phyloP scores from a whole-genome alignment of 2,329 filamentous ascomycete genomes.

The Epichloe typhina region DNA sequence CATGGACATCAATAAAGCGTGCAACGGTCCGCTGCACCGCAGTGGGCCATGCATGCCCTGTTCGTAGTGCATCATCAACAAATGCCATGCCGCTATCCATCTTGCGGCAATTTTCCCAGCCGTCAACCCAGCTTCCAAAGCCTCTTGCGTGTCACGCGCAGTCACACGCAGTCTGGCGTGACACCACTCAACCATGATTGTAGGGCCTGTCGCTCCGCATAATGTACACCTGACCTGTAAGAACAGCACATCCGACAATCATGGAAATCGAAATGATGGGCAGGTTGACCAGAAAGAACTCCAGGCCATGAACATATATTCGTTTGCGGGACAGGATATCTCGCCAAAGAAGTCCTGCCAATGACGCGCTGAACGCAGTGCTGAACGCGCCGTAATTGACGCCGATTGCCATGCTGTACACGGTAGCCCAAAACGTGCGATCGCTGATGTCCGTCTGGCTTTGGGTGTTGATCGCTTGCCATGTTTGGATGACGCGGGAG shows the following conservation, averaged over 20 bases:
- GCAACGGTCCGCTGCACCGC: not conserved
- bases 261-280: slow-evolving; percentile 59
- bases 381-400: slow-evolving; percentile 68
- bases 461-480: slow-evolving; percentile 43
- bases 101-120: not conserved
- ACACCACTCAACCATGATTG: not conserved
- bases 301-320: slow-evolving; percentile 47
- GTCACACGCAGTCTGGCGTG: not conserved
- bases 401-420: slow-evolving; percentile 62
- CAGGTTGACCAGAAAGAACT: slow-evolving; percentile 56
- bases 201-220: slow-evolving; percentile 9
- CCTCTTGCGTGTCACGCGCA: not conserved
- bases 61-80: too few relatives aligned
- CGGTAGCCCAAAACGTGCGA: slow-evolving; percentile 58
- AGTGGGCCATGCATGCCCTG: not conserved
- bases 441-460: slow-evolving; percentile 40
- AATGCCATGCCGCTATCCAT: not conserved
- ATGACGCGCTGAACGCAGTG: slow-evolving; percentile 55
- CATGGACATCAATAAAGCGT: not conserved
- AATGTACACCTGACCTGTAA: slow-evolving; percentile 53
- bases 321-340: slow-evolving; percentile 57
- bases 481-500: slow-evolving; percentile 55
- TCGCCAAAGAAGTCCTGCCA: slow-evolving; percentile 60
- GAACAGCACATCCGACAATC: slow-evolving; percentile 46
- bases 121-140: not conserved